Conservation (phyloP, 805 yeast genomes). For the Scheffersomyces coipomensis region DNA sequence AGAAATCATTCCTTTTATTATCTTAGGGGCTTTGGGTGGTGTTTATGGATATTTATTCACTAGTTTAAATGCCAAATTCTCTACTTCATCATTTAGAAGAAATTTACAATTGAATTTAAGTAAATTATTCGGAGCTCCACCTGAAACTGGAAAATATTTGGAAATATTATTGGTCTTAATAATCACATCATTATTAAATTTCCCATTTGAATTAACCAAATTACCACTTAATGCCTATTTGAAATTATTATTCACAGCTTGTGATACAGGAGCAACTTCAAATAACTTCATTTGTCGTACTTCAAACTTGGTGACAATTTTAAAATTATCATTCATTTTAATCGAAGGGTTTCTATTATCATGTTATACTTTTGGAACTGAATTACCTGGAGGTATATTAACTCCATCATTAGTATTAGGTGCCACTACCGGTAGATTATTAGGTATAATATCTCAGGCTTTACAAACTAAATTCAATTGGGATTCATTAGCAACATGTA, state of each 20-base stretch:
- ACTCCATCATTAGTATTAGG: conserved; percentile 66
- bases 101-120: conserved; percentile 21
- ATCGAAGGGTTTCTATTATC: conserved; percentile 59
- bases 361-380: conserved; percentile 66
- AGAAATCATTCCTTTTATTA: conserved; percentile 71
- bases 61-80: conserved; percentile 39
- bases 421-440: conserved; percentile 54
- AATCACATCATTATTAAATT: conserved; percentile 54
- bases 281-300: conserved; percentile 36
- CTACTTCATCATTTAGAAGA: conserved; percentile 30
- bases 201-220: conserved; percentile 53
- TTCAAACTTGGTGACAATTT: conserved; percentile 19
- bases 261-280: conserved; percentile 33
- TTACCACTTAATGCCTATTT: conserved; percentile 57
- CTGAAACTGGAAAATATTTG: conserved; percentile 26
- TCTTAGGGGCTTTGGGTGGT: conserved; percentile 72
- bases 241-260: conserved; percentile 68
- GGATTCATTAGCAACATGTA: conserved; percentile 37
- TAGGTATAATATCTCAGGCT: conserved; percentile 51
- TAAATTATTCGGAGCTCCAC: conserved; percentile 12
- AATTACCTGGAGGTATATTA: conserved; percentile 66
- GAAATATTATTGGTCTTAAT: conserved; percentile 51
- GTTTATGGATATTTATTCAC: conserved; percentile 56
- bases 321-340: conserved; percentile 36
- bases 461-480: conserved; percentile 41